Evolutionary conservation across 2,329 filamentous ascomycete species (phyloP).

Genomic region (Simplicillium sp.): DNA sequence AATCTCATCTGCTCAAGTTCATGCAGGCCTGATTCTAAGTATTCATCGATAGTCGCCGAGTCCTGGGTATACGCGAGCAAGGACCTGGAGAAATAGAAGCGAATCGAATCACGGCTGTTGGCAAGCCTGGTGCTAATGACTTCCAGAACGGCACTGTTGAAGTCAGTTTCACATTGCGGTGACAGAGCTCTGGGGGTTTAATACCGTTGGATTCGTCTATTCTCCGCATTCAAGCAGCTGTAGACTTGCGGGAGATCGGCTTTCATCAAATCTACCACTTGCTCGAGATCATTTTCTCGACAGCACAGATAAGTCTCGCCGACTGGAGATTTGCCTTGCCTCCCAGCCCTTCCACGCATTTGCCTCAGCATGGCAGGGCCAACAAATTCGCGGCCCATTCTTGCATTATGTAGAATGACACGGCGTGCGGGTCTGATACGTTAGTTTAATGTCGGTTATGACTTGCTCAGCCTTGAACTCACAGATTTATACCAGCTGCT

Average conservation of each 20-base stretch:
- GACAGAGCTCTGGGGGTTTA: not conserved
- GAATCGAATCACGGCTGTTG: conserved; percentile 52
- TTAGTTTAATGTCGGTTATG: conserved; percentile 6
- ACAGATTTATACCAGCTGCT: conserved; percentile 73
- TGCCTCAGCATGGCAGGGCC: conserved; percentile 72
- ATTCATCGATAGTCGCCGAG: conserved; percentile 35
- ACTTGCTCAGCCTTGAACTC: conserved; percentile 6
- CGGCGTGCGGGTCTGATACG: conserved; percentile 46
- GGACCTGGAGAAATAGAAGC: conserved; percentile 60
- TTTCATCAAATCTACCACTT: conserved; percentile 60
- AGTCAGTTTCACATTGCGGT: conserved; percentile 7
- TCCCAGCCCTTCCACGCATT: conserved; percentile 69
- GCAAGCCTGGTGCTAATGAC: conserved; percentile 60
- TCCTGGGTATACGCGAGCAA: conserved; percentile 52
- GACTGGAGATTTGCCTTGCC: conserved; percentile 69
- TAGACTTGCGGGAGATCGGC: conserved; percentile 61
- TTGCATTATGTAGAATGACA: conserved; percentile 65
- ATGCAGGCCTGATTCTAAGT: conserved; percentile 48
- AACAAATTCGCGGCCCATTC: conserved; percentile 69
- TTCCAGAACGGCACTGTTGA: conserved; percentile 56
- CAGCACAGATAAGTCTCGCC: conserved; percentile 74
- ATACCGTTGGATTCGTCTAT: conserved; percentile 57
- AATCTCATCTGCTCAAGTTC: conserved; percentile 48
- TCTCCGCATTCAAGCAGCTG: conserved; percentile 60
- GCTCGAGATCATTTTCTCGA: conserved; percentile 56